phyloP scores from a whole-genome alignment of 768 basidiomycete species.

The Phylloporus arenicola region DNA sequence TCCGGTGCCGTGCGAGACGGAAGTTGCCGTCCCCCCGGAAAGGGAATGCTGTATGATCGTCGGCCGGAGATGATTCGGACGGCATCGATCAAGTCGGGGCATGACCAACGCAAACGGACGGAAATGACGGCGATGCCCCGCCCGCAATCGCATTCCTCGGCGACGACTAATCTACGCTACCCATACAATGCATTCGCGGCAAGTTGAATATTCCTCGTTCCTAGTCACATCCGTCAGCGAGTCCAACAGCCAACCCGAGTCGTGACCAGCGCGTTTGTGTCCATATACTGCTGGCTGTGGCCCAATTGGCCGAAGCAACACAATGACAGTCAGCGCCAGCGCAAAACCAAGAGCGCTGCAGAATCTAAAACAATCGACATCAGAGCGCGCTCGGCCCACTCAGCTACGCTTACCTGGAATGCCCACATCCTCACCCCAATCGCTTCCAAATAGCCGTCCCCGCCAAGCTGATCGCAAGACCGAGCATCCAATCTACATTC shows the following conservation, averaged over 20 bases:
- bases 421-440: constrained; percentile 24
- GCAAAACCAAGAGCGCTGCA: constrained; percentile 18
- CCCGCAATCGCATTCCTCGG: constrained; percentile 13
- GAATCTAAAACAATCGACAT: constrained; percentile 15
- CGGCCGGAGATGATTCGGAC: background rate
- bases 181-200: constrained; percentile 15
- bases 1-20: constrained; percentile 7
- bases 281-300: constrained; percentile 31
- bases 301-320: constrained; percentile 15
- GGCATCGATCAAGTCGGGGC: background rate
- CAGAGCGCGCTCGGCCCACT: background rate
- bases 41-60: background rate
- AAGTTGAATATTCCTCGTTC: constrained; percentile 23
- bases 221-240: constrained; percentile 5
- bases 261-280: constrained; percentile 19
- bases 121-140: constrained; percentile 12
- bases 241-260: background rate
- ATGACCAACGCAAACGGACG: constrained; percentile 8
- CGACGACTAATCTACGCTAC: background rate
- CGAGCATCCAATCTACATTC: constrained; percentile 29
- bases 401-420: constrained; percentile 15
- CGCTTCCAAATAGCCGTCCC: constrained; percentile 8
- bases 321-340: constrained; percentile 12
- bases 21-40: background rate
- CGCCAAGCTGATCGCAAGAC: constrained; percentile 20